Evolutionary conservation across 306 rosid genomes (phyloP).

Genomic region (Macrotyloma uniflorum): DNA sequence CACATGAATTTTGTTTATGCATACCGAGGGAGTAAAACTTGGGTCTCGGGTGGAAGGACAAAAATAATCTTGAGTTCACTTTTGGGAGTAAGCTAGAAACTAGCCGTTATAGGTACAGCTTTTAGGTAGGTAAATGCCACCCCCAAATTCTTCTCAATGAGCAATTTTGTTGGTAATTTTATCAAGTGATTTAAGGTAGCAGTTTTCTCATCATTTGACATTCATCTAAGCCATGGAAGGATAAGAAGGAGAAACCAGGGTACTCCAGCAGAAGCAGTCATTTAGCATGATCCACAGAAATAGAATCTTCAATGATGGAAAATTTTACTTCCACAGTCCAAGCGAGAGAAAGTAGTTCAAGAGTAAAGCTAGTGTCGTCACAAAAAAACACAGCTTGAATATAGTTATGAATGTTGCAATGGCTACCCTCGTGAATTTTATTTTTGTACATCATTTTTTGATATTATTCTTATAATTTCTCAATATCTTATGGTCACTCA

Average conservation of each 20-base stretch:
- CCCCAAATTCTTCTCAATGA: constrained; percentile 22
- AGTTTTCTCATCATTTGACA: constrained; percentile 10
- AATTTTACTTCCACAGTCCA: background rate
- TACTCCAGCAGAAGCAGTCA: background rate
- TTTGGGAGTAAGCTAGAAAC: constrained; percentile 16
- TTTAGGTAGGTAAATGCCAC: constrained; percentile 20
- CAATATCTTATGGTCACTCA: constrained; percentile 14
- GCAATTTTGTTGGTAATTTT: constrained; percentile 41
- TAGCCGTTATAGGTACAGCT: constrained; percentile 13
- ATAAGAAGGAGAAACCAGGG: constrained; percentile 4
- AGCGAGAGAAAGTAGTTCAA: background rate
- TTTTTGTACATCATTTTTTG: constrained; percentile 3
- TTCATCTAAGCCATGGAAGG: background rate
- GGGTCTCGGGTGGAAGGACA: constrained; percentile 22
- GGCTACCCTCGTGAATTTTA: background rate
- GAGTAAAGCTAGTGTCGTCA: background rate
- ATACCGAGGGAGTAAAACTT: constrained; percentile 27
- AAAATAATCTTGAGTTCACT: constrained; percentile 29
- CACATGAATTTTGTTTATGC: constrained; percentile 31
- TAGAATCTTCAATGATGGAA: constrained; percentile 11
- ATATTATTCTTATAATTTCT: background rate
- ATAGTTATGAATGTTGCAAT: background rate
- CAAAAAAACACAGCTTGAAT: constrained; percentile 11
- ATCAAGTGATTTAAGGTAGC: constrained; percentile 18
- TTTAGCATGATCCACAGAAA: background rate